Conservation (phyloP, 2,329 filamentous ascomycete species). For the Chaetomium sp. region DNA sequence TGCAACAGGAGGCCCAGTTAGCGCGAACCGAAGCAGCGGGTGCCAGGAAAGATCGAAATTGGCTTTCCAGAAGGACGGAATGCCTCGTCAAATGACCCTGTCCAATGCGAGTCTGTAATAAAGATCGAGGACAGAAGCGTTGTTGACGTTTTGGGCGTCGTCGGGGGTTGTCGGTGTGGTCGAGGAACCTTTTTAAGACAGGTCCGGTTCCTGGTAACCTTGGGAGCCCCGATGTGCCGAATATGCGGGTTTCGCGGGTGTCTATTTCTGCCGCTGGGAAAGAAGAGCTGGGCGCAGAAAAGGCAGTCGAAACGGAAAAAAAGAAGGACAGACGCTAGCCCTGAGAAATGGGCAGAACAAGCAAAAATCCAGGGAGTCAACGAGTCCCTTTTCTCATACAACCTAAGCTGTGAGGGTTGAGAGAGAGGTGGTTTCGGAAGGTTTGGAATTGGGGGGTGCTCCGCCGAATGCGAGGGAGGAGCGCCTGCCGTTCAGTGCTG, state of each 20-base stretch:
- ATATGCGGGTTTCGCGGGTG: neutral
- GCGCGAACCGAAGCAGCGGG: constrained; percentile 21
- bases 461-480: constrained; percentile 13
- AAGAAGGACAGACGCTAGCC: constrained; percentile 1
- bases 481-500: constrained; percentile 12
- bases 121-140: neutral
- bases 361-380: constrained; percentile 3
- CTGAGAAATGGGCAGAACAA: constrained; percentile 2
- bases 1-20: constrained; percentile 16
- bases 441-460: neutral
- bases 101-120: constrained; percentile 3
- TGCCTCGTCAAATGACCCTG: neutral
- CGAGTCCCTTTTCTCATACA: constrained; percentile 9
- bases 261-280: neutral
- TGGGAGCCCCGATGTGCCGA: neutral
- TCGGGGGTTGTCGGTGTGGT: neutral
- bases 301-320: neutral
- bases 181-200: too few species aligned
- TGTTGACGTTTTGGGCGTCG: neutral
- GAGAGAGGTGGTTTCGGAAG: constrained; percentile 8
- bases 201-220: too few species aligned
- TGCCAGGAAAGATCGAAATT: constrained; percentile 13
- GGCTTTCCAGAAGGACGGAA: constrained; percentile 2
- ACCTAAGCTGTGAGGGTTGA: constrained; percentile 5
- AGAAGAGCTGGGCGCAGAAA: neutral